A percentile compares a stretch with the other conserved stretches of the same genome.
These are phyloP conservation scores for Opeltia flavorubescens DNA, from an alignment of 495 filamentous ascomycete genomes.

Conservation along the genomic window DNA sequence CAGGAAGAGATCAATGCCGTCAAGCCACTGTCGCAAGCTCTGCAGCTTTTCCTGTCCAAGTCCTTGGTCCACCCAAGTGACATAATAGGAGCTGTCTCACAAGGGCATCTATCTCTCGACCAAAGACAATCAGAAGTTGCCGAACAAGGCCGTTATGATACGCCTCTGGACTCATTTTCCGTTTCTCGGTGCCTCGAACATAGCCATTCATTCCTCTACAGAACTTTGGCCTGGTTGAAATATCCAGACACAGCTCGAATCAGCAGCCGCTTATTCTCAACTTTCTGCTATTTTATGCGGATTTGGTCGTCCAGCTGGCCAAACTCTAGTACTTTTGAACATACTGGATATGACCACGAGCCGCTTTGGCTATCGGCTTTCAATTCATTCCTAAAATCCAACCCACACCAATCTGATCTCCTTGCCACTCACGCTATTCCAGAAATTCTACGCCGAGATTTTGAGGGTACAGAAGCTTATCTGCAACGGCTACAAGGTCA, in stretches of 20 bases:
- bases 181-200: neutral
- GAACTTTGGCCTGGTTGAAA: constrained; percentile 46
- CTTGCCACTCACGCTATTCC: constrained; percentile 63
- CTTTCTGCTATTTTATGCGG: constrained; percentile 20
- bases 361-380: constrained; percentile 10
- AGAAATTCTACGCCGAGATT: constrained; percentile 48
- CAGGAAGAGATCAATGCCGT: constrained; percentile 36
- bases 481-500: no score
- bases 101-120: neutral
- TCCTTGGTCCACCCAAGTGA: constrained; percentile 28
- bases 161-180: neutral
- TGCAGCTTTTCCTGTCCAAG: constrained; percentile 46
- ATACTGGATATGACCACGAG: neutral
- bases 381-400: constrained; percentile 27
- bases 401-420: constrained; percentile 43
- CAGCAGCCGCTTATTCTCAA: constrained; percentile 49
- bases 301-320: neutral
- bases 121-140: no score
- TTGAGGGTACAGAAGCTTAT: constrained; percentile 35
- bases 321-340: neutral
- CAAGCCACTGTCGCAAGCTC: constrained; percentile 47
- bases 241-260: constrained; percentile 47
- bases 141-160: neutral
- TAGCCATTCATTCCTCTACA: constrained; percentile 21
- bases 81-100: neutral